These are phyloP conservation scores for Triglochin maritima DNA, from an alignment of 106 monocot species.

Conservation along the genomic window DNA sequence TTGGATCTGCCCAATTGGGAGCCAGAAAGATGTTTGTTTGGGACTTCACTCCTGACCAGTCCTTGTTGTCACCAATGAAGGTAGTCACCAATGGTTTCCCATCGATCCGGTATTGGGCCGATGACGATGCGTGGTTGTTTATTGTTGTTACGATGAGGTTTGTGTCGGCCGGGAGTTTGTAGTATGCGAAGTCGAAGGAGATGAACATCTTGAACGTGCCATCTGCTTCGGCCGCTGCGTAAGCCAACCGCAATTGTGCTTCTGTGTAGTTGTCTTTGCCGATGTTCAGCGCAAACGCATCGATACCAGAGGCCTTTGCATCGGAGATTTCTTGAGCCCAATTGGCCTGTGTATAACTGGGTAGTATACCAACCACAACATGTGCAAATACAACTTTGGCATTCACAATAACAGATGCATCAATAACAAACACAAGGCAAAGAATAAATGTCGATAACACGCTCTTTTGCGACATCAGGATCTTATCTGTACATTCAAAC, in stretches of 20 bases:
- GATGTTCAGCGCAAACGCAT: conserved; percentile 13
- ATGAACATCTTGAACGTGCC: conserved; percentile 14
- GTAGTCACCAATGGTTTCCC: conserved; percentile 10
- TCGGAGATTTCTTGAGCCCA: conserved; percentile 17
- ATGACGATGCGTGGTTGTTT: conserved; percentile 8
- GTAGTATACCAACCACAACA: conserved; percentile 10
- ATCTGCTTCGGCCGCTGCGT: conserved; percentile 6
- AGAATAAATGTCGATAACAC: not conserved
- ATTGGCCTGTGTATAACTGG: conserved; percentile 5
- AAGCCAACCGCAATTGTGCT: conserved; percentile 4
- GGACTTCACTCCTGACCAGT: conserved; percentile 18
- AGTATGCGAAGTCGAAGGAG: conserved; percentile 18
- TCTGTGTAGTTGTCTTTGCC: conserved; percentile 14
- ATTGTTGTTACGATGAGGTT: conserved; percentile 8
- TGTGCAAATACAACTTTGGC: conserved; percentile 13
- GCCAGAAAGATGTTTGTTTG: conserved; percentile 13
- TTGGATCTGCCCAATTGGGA: conserved; percentile 15
- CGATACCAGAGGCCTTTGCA: conserved; percentile 9
- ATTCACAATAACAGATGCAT: not conserved
- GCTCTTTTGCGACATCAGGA: not conserved
- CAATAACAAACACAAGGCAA: conserved; percentile 3
- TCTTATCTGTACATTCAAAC: too few species aligned
- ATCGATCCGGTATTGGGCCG: not conserved
- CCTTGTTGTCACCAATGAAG: conserved; percentile 16
- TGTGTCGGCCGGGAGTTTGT: not conserved